phyloP scores from a whole-genome alignment of 1,284 basidiomycete genomes.

The Ceratorhiza oryzae-sativae region DNA sequence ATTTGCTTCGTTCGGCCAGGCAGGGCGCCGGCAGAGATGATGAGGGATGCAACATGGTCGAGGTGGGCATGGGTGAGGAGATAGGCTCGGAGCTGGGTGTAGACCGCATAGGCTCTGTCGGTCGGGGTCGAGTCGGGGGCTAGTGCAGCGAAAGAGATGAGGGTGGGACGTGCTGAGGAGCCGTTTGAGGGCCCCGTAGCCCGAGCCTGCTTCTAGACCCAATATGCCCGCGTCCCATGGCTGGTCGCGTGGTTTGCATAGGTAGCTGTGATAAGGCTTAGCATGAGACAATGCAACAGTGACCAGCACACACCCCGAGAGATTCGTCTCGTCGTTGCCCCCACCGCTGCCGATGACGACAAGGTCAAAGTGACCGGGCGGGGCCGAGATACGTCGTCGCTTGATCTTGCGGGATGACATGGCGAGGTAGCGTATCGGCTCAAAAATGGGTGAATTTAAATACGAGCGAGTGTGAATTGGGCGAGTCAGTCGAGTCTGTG shows the following conservation, averaged over 20 bases:
- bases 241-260: constrained; percentile 39
- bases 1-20: constrained; percentile 69
- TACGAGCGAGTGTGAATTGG: neutral
- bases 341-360: constrained; percentile 43
- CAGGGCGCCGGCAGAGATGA: constrained; percentile 76
- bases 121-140: constrained; percentile 61
- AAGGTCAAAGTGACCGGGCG: constrained; percentile 40
- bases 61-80: constrained; percentile 83
- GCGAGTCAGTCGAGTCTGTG: neutral
- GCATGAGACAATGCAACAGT: neutral
- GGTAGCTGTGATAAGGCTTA: constrained; percentile 35
- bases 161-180: constrained; percentile 15
- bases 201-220: constrained; percentile 41
- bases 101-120: constrained; percentile 17
- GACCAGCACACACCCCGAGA: constrained; percentile 40
- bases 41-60: constrained; percentile 77
- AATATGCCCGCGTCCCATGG: constrained; percentile 41
- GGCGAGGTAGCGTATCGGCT: neutral
- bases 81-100: constrained; percentile 53
- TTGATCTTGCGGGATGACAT: constrained; percentile 19
- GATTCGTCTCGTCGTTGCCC: constrained; percentile 41
- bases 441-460: constrained; percentile 11
- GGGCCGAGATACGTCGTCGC: constrained; percentile 21
- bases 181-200: constrained; percentile 30
- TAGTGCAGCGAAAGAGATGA: constrained; percentile 21